These are phyloP conservation scores for Exophiala sp. DNA, from an alignment of 2,329 filamentous ascomycete species.

Conservation along the genomic window DNA sequence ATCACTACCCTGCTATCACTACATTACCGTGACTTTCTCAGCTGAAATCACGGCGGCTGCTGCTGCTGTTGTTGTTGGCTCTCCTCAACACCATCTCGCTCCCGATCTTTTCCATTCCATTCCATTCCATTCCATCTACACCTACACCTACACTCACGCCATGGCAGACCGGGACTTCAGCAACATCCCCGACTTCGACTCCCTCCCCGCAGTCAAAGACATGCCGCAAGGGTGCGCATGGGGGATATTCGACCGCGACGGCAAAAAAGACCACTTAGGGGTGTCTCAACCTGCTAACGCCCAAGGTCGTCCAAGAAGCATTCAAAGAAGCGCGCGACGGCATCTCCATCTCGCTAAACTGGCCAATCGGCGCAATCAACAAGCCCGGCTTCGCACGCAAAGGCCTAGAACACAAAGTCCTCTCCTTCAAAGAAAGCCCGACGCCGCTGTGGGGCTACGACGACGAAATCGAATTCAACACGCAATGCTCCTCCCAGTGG, in stretches of 20 bases:
- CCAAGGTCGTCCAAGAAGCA: conserved; percentile 48
- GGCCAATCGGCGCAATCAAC: conserved; percentile 40
- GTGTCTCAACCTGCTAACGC: conserved; percentile 55
- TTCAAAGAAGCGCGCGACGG: conserved; percentile 53
- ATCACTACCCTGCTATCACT: too few species aligned
- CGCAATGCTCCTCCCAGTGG: conserved; percentile 46
- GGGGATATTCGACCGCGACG: conserved; percentile 51
- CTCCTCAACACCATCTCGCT: too few species aligned
- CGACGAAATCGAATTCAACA: conserved; percentile 45
- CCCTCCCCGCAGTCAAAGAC: conserved; percentile 48
- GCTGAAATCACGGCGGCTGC: too few species aligned
- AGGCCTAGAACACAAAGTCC: conserved; percentile 18
- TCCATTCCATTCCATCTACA: neutral
- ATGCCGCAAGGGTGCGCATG: conserved; percentile 44
- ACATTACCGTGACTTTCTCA: too few species aligned
- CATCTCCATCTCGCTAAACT: conserved; percentile 49
- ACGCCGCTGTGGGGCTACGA: conserved; percentile 33
- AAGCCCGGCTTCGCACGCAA: conserved; percentile 18
- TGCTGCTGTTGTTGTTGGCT: too few species aligned
- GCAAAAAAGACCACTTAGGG: conserved; percentile 53
- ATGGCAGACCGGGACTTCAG: conserved; percentile 26
- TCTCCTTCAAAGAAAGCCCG: conserved; percentile 20
- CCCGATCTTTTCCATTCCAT: too few species aligned
- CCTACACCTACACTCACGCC: neutral
- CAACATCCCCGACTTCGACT: conserved; percentile 38